Evolutionary conservation across 768 basidiomycete species (phyloP).

Genomic region (Podaxis mareebaensis): DNA sequence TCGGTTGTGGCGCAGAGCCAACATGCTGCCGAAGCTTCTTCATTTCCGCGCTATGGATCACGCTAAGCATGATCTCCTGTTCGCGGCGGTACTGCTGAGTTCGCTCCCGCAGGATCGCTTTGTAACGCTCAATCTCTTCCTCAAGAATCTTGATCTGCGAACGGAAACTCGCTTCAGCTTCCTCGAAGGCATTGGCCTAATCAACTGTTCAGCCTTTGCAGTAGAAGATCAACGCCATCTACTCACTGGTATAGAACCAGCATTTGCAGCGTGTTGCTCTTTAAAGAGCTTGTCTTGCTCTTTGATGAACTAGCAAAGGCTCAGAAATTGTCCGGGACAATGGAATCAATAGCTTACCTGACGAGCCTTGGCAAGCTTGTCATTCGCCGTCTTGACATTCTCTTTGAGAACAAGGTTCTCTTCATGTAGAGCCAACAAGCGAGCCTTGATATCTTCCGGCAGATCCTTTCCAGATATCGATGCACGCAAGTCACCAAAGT

Average conservation of each 20-base stretch:
- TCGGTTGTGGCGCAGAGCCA: conserved; percentile 43
- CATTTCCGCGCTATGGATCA: conserved; percentile 72
- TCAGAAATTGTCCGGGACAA: not conserved
- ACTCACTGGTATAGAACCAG: conserved; percentile 46
- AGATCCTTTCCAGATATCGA: conserved; percentile 76
- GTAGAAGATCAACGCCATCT: not conserved
- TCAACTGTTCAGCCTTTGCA: not conserved
- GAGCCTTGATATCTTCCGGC: conserved; percentile 80
- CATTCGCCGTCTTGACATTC: conserved; percentile 65
- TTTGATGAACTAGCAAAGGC: conserved; percentile 74
- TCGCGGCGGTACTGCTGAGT: conserved; percentile 68
- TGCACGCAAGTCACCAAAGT: conserved; percentile 60
- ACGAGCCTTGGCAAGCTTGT: conserved; percentile 81
- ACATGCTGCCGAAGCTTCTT: conserved; percentile 62
- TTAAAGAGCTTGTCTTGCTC: conserved; percentile 88
- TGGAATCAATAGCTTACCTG: conserved; percentile 40
- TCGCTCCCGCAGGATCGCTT: conserved; percentile 56
- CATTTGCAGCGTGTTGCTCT: conserved; percentile 69
- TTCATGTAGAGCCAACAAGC: conserved; percentile 73
- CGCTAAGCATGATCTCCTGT: conserved; percentile 79
- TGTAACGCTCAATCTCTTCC: conserved; percentile 61
- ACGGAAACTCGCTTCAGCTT: conserved; percentile 66
- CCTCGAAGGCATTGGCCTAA: conserved; percentile 60
- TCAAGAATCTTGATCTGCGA: conserved; percentile 65
- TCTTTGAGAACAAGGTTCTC: conserved; percentile 74